These are phyloP conservation scores for Clavispora santaluciae DNA, from an alignment of 805 yeast species.

Conservation along the genomic window DNA sequence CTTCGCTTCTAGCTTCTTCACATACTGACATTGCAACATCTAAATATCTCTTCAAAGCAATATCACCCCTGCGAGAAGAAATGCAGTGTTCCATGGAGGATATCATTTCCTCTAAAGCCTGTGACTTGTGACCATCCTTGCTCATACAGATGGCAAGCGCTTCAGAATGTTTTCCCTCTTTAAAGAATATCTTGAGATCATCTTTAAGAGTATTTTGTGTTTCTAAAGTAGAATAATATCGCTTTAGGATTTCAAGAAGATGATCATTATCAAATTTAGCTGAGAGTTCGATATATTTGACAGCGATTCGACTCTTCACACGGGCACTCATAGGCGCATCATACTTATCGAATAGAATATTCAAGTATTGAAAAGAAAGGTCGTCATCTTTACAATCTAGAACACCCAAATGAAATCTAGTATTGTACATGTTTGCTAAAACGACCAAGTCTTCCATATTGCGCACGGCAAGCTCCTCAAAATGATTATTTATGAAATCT, in stretches of 20 bases:
- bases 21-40: conserved; percentile 8
- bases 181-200: conserved; percentile 19
- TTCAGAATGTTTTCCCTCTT: conserved; percentile 21
- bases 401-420: conserved; percentile 35
- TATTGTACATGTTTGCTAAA: conserved; percentile 32
- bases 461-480: conserved; percentile 18
- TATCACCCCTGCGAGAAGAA: background rate
- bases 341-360: conserved; percentile 18
- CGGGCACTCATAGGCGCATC: background rate
- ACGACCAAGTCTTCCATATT: conserved; percentile 33
- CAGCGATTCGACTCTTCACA: conserved; percentile 5
- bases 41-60: background rate
- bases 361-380: conserved; percentile 30
- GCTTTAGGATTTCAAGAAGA: conserved; percentile 14
- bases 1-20: conserved; percentile 16
- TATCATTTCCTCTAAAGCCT: conserved; percentile 24
- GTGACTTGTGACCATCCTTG: conserved; percentile 16
- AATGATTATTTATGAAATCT: conserved; percentile 21
- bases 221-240: conserved; percentile 7
- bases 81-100: background rate
- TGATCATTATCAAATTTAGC: conserved; percentile 14
- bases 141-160: conserved; percentile 28
- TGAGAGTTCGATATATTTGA: conserved; percentile 23
- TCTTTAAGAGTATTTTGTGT: conserved; percentile 1
- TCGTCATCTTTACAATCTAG: conserved; percentile 22